These are phyloP conservation scores for Stylonectria norvegica DNA, from an alignment of 2,329 filamentous ascomycete genomes.

Conservation along the genomic window DNA sequence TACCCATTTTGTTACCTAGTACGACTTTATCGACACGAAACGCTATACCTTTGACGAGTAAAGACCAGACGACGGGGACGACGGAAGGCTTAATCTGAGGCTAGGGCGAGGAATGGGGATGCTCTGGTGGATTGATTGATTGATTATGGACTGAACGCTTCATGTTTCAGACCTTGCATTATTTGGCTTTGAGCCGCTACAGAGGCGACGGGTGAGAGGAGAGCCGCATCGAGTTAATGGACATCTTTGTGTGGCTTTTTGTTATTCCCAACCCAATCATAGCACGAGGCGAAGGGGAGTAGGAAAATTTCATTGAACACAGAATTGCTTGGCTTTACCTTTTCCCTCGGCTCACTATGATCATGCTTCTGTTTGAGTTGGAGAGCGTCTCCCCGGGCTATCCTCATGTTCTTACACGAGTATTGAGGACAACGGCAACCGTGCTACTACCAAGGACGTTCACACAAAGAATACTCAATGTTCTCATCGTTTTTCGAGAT, in stretches of 20 bases:
- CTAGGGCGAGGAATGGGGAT: constrained; percentile 19
- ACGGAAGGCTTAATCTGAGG: constrained; percentile 11
- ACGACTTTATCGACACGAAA: constrained; percentile 29
- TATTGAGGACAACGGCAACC: too few relatives aligned
- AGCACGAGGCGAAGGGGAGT: constrained; percentile 37
- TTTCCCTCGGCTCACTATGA: too few relatives aligned
- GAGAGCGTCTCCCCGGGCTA: too few relatives aligned
- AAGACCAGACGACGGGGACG: constrained; percentile 22
- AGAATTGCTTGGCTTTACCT: constrained; percentile 15
- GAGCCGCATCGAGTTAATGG: constrained; percentile 18
- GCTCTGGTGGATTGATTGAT: constrained; percentile 18
- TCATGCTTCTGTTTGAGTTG: too few relatives aligned
- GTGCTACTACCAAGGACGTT: too few relatives aligned
- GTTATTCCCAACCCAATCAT: constrained; percentile 29
- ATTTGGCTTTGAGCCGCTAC: constrained; percentile 5
- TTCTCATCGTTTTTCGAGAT: too few relatives aligned
- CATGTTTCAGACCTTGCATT: constrained; percentile 12
- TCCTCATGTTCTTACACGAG: too few relatives aligned
- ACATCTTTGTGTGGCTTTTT: constrained; percentile 23
- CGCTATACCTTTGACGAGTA: constrained; percentile 27
- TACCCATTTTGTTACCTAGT: constrained; percentile 31
- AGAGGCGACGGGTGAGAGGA: constrained; percentile 5
- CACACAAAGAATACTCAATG: too few relatives aligned
- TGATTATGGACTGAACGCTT: constrained; percentile 17
- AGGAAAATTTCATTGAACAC: constrained; percentile 29